Percentiles rank a stretch among this genome's conserved stretches.
Conservation (phyloP, 805 yeast genomes). For the Nakazawaea pomicola region DNA sequence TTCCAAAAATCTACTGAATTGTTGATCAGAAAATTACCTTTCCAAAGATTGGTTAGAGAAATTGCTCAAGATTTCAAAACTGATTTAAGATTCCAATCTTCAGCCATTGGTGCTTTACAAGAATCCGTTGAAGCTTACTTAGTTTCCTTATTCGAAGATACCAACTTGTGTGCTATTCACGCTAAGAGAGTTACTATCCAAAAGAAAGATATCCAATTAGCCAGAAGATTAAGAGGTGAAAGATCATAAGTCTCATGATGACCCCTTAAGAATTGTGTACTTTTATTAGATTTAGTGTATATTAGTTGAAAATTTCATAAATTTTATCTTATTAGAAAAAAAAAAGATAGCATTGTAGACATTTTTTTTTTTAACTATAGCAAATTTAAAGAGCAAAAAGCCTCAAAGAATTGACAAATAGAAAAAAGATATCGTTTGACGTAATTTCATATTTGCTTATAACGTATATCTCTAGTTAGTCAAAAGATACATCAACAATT, state of each 20-base stretch:
- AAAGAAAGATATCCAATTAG: slow-evolving; percentile 97
- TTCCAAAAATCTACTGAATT: slow-evolving; percentile 95
- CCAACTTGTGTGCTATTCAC: slow-evolving; percentile 97
- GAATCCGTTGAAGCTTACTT: slow-evolving; percentile 98
- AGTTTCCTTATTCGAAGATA: slow-evolving; percentile 94
- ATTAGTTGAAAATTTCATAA: too few species aligned
- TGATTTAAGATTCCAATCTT: slow-evolving; percentile 93
- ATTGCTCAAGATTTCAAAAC: slow-evolving; percentile 92
- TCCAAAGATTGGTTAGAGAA: slow-evolving; percentile 95
- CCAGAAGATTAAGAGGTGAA: slow-evolving; percentile 97
- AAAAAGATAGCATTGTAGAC: too few species aligned
- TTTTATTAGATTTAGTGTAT: slow-evolving; percentile 11
- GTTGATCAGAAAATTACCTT: slow-evolving; percentile 92
- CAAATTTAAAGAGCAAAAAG: too few species aligned
- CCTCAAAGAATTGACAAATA: background rate
- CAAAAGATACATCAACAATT: too few species aligned
- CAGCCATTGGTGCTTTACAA: slow-evolving; percentile 96
- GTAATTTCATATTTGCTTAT: too few species aligned
- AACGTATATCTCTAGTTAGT: too few species aligned
- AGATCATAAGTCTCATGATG: slow-evolving; percentile 50
- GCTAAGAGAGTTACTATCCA: slow-evolving; percentile 99
- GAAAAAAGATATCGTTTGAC: too few species aligned
- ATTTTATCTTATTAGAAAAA: too few species aligned
- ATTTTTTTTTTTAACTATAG: too few species aligned
- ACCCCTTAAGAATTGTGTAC: slow-evolving; percentile 5